Evolutionary conservation across 331 rosid genomes (phyloP), one percentile per base, ranked within the genome.

Genomic region (Quercus phellos): DNA sequence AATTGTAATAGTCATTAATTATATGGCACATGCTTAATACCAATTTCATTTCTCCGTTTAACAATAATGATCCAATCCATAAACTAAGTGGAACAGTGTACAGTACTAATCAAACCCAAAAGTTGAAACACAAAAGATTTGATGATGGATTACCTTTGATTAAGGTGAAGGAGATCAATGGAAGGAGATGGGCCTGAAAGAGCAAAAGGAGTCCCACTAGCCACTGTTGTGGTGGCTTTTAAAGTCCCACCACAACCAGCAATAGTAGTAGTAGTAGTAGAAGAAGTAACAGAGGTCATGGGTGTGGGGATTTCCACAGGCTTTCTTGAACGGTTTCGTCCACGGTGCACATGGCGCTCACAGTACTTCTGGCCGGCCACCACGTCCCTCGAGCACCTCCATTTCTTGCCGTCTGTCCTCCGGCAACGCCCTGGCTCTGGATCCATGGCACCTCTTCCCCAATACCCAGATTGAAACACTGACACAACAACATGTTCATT

Each of bases 311-410:
- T 90, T 95, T 95, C 99, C 99, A 95, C 99, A 91, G 91, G 99
- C 97, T 95, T 95, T 93, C 99, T 95, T 95, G 99, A 95, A 95
- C 99, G 99, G 93, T 90, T 93, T 69, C 92, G 75, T 73, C 98
- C 99, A 8, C 98, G 98, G 82, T 95, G 96, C 86, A 95, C 81
- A 80, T 95, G 99, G 54, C 98, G 96, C 68, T 93, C 98, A 70
- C 99, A 93, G 91, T 95, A 95, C 96, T 95, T 95, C 74, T 95
- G 98, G n/a, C 98, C 98, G 0, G 81, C 77, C 77, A 95, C 98
- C 84, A 95, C 98, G 75, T 95, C 99, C 87, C 92, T 90, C 18
- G 99, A 91, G 83, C 99, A 95, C 84, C 99, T 90, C 96, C 99
- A 93, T 80, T 95, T 95, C 75, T 95, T 95, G 4, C 98, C 99